Conservation (phyloP, 2,329 filamentous ascomycete genomes). For the Teratosphaeria epicoccoides region DNA sequence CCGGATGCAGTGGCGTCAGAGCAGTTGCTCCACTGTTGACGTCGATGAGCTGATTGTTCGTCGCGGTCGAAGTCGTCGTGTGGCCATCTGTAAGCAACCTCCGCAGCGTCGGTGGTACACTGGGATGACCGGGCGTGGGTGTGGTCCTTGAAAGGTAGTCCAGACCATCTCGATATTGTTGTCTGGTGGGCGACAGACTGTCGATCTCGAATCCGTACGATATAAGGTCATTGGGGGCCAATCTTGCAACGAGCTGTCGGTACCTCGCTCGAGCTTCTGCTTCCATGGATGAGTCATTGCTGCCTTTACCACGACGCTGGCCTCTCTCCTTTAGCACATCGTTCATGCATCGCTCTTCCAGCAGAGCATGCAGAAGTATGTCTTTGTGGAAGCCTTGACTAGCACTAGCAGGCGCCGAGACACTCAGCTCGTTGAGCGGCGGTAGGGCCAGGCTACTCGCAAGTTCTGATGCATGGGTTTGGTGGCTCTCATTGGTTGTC, state of each 20-base stretch:
- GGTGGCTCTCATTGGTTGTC: background rate
- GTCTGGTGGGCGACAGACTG: constrained; percentile 22
- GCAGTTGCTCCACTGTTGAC: background rate
- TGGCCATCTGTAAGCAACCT: constrained; percentile 13
- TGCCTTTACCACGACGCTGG: constrained; percentile 9
- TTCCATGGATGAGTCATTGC: constrained; percentile 28
- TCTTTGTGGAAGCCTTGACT: constrained; percentile 15
- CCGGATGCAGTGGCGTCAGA: constrained; percentile 8
- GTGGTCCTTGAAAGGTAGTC: constrained; percentile 14
- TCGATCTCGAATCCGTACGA: constrained; percentile 30
- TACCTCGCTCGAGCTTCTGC: constrained; percentile 30
- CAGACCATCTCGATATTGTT: constrained; percentile 30
- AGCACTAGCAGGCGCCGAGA: background rate
- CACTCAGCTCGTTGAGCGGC: background rate
- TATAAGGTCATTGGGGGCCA: constrained; percentile 28
- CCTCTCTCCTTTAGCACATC: constrained; percentile 27
- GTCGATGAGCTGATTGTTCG: background rate
- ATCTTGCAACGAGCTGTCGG: constrained; percentile 26
- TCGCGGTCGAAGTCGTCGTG: background rate
- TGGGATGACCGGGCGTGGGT: background rate
- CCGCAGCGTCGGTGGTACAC: constrained; percentile 8
- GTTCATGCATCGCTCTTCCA: constrained; percentile 34
- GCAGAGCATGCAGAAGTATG: constrained; percentile 34
- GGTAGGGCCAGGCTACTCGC: background rate
- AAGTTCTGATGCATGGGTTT: background rate